Percentiles rank a stretch among this genome's conserved stretches.
Conservation (phyloP, 768 basidiomycete genomes). For the Polyporus arcularius region DNA sequence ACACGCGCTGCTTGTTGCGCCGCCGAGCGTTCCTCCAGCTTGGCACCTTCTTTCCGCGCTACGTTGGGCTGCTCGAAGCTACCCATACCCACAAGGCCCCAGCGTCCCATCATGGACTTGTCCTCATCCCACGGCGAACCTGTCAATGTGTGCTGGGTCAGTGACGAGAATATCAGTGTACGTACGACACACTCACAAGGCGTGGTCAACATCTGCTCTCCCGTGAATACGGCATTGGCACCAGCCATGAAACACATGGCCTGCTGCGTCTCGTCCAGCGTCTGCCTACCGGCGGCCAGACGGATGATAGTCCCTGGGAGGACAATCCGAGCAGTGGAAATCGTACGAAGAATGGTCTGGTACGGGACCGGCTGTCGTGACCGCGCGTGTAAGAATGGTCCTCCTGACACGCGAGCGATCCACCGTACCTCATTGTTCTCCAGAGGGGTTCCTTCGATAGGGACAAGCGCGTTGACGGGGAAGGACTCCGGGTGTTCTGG, state of each 20-base stretch:
- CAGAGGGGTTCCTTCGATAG: conserved; percentile 92
- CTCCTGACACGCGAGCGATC: not conserved
- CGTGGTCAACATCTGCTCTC: conserved; percentile 96
- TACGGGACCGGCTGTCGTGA: conserved; percentile 67
- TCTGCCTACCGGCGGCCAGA: conserved; percentile 91
- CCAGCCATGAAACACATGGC: conserved; percentile 99
- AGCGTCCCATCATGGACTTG: conserved; percentile 89
- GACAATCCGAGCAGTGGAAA: conserved; percentile 92
- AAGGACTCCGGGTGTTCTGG: conserved; percentile 98
- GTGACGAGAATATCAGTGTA: conserved; percentile 2
- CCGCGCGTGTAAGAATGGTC: not conserved
- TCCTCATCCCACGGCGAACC: conserved; percentile 98
- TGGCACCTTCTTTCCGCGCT: conserved; percentile 51
- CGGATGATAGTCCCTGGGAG: conserved; percentile 93
- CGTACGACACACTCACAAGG: conserved; percentile 63
- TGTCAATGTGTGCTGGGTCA: conserved; percentile 29
- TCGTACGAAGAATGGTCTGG: conserved; percentile 87
- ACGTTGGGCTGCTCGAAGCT: conserved; percentile 81
- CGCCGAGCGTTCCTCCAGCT: conserved; percentile 18
- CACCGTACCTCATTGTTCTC: conserved; percentile 77
- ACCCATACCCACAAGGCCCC: conserved; percentile 90
- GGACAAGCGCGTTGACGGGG: conserved; percentile 96
- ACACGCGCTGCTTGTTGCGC: not conserved
- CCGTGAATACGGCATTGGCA: conserved; percentile 98
- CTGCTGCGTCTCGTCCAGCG: conserved; percentile 86